Conservation (phyloP, 2,329 filamentous ascomycete species). For the Colletotrichum sublineola region DNA sequence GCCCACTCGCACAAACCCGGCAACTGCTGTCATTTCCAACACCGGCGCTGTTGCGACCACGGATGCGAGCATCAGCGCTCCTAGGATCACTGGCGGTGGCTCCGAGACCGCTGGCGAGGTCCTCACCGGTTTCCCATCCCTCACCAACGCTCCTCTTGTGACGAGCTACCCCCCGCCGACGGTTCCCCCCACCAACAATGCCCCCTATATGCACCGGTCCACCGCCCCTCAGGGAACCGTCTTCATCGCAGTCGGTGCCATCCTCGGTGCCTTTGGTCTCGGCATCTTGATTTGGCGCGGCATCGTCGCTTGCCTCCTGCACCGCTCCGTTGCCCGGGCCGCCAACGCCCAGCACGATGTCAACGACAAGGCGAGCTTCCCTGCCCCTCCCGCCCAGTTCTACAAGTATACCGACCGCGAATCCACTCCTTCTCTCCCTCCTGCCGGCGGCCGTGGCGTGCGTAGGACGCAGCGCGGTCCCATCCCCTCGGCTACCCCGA, state of each 20-base stretch:
- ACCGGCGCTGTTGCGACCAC: conserved; percentile 40
- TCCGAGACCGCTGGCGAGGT: conserved; percentile 43
- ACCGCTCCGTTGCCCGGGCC: conserved; percentile 89
- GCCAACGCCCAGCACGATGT: conserved; percentile 79
- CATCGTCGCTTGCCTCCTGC: conserved; percentile 89
- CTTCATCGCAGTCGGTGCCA: conserved; percentile 93
- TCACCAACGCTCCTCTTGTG: conserved; percentile 56
- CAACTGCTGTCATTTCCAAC: conserved; percentile 45
- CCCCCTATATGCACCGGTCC: conserved; percentile 93
- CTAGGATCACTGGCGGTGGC: conserved; percentile 45
- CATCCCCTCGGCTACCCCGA: conserved; percentile 68
- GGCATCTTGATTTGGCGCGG: conserved; percentile 90
- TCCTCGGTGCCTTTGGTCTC: conserved; percentile 84
- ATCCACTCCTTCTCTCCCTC: conserved; percentile 65
- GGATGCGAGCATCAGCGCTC: conserved; percentile 34
- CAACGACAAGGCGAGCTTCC: conserved; percentile 78
- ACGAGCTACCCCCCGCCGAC: conserved; percentile 77
- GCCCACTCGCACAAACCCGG: conserved; percentile 39
- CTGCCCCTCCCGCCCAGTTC: conserved; percentile 68
- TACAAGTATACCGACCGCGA: conserved; percentile 75
- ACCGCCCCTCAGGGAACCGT: conserved; percentile 90
- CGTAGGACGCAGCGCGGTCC: conserved; percentile 67
- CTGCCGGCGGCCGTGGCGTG: conserved; percentile 63
- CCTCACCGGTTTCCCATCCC: conserved; percentile 56
- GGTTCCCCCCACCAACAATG: conserved; percentile 85